Evolutionary conservation across 768 basidiomycete species (phyloP), one percentile per base, ranked within the genome.

Genomic region (Tulasnella sp.): DNA sequence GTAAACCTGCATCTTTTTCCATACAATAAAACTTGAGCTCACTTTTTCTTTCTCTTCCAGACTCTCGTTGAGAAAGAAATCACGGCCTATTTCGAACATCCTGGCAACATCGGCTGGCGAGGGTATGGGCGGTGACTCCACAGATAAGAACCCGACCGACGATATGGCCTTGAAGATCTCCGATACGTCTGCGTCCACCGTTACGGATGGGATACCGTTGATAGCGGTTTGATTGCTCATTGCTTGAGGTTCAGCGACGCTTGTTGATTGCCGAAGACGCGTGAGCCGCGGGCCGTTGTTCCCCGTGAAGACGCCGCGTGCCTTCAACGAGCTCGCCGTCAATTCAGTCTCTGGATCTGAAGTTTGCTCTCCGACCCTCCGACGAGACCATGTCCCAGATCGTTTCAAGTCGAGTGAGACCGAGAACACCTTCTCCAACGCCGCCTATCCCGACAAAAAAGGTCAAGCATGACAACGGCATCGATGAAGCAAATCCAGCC

Each of bases 41-140:
- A 31, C 54, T 21, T 46, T 50, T 35, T 49, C 59, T 36, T 61
- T 61, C 17, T 61, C 57, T 29, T 42, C 55, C 1, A 9, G 8
- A 21, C 19, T 27, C 35, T 62, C 61, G n/a, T 60, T 17, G 14
- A 49, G 31, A 43, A 62, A 62, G 59, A 62, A 62, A n/a, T 35
- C 23, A 42, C 41, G 7, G 25, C 50, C 42, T 12, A 57, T 49
- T 8, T 37, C 48, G 39, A 62, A 62, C 59, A 62, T 57, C 27
- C 41, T 9, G 27, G 49, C 54, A 15, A 57, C 35, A 23, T 31
- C 23, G 15, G 35, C 21, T 4, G 21, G 21, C 21, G 59, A 29
- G 17, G 59, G 46, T 3, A 17, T 17, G 27, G 45, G 8, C 17
- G 45, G 39, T 15, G 59, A 57, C 36, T 57, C 40, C 23, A 62